Evolutionary conservation across 495 filamentous ascomycete species (phyloP), one percentile per base, ranked within the genome.

Genomic region (Terfezia boudieri): DNA sequence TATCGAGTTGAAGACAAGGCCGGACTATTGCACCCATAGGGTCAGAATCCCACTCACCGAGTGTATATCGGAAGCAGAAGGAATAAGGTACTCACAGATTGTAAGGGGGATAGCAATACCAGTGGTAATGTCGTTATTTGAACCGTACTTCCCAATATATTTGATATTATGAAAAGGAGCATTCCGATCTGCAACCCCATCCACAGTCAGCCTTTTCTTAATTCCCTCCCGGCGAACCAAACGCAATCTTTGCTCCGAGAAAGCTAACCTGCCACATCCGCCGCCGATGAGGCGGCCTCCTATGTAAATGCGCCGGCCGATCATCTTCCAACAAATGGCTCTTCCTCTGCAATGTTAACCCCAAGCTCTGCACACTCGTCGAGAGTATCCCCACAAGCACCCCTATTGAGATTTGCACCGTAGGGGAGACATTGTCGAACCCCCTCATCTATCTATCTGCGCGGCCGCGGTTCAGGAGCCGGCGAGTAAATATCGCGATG

Each of bases 291-390:
- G 92, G 86, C 36, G 90, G 90, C 60, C 90, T 73, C 59, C 84
- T 79, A 46, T 77, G 66, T 68, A 88, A 78, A 65, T 85, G 78
- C 2, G 83, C 78, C 3, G 59, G 60, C 9, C 59, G 53, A 69
- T 89, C 86, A 70, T 96, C 90, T 72, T 99, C 90, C 60, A 95
- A 78, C 54, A 99, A 79, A 71, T 99, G 90, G 55, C 89, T 95
- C 68, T 99, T 99, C 66, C 90, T 84, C 71, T 99, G 90, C 20
- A 96, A 76, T n/a, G 90, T 99, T 58, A 99, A 76, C 59, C 90
- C 90, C 61, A 99, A 71, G 65, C 86, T 92, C 66, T 99, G 90
- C 17, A 96, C 74, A 62, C 85, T 86, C 50, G 90, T 94, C 58
- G 88, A 94, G 54, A 94, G 61, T 55, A 99, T 74, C 58, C 90